phyloP scores from a whole-genome alignment of 2,329 filamentous ascomycete genomes.

The Epichloe bromicola region DNA sequence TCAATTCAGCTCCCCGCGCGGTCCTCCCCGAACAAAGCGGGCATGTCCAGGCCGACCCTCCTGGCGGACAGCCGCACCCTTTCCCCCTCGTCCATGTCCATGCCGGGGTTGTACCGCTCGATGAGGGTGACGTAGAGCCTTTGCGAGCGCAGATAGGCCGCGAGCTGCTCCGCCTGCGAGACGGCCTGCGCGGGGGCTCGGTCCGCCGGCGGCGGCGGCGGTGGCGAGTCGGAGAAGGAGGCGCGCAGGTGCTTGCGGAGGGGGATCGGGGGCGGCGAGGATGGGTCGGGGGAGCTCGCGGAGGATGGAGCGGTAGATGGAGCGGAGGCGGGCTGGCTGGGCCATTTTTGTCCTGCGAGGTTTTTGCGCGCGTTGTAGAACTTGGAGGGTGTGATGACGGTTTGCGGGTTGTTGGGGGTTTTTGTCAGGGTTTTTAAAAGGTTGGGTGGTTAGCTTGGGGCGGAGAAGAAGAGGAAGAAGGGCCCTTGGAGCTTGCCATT shows the following conservation, averaged over 20 bases:
- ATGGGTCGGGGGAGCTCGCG: constrained; percentile 62
- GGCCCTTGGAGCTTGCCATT: too few relatives aligned
- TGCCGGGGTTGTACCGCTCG: constrained; percentile 88
- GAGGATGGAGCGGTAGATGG: constrained; percentile 77
- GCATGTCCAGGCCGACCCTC: constrained; percentile 83
- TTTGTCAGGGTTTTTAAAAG: too few relatives aligned
- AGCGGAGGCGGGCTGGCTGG: constrained; percentile 40
- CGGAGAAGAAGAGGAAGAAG: too few relatives aligned
- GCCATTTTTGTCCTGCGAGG: not conserved
- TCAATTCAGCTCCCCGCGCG: not conserved
- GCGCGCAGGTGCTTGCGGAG: constrained; percentile 19
- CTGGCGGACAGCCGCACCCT: constrained; percentile 70
- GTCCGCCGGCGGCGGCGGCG: constrained; percentile 7
- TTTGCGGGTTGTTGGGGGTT: too few relatives aligned
- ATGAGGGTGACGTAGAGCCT: constrained; percentile 67
- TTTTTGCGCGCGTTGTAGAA: constrained; percentile 5
- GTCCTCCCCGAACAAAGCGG: constrained; percentile 39
- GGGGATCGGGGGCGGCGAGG: constrained; percentile 41
- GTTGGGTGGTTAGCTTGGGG: too few relatives aligned
- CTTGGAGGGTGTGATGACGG: too few relatives aligned
- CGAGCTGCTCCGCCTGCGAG: constrained; percentile 54
- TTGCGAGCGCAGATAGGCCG: constrained; percentile 76
- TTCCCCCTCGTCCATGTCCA: constrained; percentile 78
- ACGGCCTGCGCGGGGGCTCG: too few relatives aligned
- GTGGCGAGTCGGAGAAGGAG: constrained; percentile 13